phyloP scores from a whole-genome alignment of 768 basidiomycete species.

The Amanita molliuscula region DNA sequence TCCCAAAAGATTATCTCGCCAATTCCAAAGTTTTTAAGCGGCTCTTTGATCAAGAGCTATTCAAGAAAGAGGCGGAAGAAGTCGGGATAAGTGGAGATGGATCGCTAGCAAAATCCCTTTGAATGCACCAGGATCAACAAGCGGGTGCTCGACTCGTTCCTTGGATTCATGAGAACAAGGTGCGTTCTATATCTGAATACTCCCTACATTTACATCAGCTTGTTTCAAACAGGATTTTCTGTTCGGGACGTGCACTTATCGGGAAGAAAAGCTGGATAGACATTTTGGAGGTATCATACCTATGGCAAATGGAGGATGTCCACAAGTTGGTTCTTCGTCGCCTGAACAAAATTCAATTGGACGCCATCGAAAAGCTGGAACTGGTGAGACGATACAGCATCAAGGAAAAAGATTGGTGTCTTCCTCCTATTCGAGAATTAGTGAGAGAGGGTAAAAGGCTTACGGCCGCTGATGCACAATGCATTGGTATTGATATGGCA shows the following conservation, averaged over 20 bases:
- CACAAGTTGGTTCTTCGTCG: neutral
- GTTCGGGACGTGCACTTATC: too few species aligned
- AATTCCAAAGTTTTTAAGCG: neutral
- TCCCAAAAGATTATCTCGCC: neutral
- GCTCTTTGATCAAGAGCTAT: neutral
- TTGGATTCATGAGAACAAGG: neutral
- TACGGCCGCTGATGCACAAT: too few species aligned
- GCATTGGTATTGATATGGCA: too few species aligned
- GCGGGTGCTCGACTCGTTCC: too few species aligned
- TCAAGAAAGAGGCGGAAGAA: neutral
- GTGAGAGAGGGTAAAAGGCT: too few species aligned
- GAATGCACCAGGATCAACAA: neutral
- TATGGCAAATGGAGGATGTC: constrained; percentile 8
- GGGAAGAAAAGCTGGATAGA: constrained; percentile 9
- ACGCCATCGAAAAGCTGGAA: neutral
- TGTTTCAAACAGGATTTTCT: neutral
- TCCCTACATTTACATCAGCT: neutral
- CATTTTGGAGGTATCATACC: constrained; percentile 7
- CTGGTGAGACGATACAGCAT: neutral
- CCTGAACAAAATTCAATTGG: neutral
- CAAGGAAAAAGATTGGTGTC: neutral
- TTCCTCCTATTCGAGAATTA: too few species aligned
- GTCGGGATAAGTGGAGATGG: neutral
- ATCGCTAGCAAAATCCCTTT: neutral
- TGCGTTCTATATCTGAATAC: neutral